phyloP scores from a whole-genome alignment of 495 filamentous ascomycete species.

The Chaetomium cochliodes region DNA sequence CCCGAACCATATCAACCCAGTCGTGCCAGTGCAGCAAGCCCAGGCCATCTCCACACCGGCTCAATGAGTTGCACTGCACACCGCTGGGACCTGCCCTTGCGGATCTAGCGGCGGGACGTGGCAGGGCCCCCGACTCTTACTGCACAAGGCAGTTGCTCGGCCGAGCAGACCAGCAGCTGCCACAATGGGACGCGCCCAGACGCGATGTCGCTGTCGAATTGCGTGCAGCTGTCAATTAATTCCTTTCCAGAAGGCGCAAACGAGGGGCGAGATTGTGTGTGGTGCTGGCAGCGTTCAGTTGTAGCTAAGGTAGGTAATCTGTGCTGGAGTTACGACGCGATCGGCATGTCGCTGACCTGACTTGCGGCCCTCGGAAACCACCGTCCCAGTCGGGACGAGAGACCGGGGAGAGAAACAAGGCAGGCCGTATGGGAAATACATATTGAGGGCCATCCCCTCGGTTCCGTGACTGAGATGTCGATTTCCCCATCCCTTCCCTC shows the following conservation, averaged over 20 bases:
- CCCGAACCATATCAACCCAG: not conserved
- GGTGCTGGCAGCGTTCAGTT: not conserved
- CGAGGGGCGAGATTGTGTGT: not conserved
- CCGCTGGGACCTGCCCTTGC: constrained; percentile 21
- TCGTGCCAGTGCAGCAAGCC: too few relatives aligned
- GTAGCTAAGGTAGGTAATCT: too few relatives aligned
- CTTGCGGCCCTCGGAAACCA: not conserved
- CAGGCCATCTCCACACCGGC: too few relatives aligned
- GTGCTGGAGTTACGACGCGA: too few relatives aligned
- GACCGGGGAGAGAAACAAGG: not conserved
- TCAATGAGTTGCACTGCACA: too few relatives aligned
- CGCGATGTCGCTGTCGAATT: constrained; percentile 8
- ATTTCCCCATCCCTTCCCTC: not conserved
- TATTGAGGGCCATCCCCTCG: not conserved
- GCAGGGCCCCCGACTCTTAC: constrained; percentile 4
- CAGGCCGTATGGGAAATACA: not conserved
- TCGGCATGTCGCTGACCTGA: constrained; percentile 7
- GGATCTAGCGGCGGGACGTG: constrained; percentile 19
- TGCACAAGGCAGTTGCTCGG: constrained; percentile 18
- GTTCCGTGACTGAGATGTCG: too few relatives aligned
- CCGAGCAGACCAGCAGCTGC: constrained; percentile 17
- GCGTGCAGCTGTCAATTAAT: constrained; percentile 3
- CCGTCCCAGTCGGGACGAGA: not conserved
- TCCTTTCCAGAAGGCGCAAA: constrained; percentile 9
- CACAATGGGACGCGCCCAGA: constrained; percentile 19